Evolutionary conservation across 345 rosid genomes (phyloP).

Genomic region (Microthlaspi erraticum): DNA sequence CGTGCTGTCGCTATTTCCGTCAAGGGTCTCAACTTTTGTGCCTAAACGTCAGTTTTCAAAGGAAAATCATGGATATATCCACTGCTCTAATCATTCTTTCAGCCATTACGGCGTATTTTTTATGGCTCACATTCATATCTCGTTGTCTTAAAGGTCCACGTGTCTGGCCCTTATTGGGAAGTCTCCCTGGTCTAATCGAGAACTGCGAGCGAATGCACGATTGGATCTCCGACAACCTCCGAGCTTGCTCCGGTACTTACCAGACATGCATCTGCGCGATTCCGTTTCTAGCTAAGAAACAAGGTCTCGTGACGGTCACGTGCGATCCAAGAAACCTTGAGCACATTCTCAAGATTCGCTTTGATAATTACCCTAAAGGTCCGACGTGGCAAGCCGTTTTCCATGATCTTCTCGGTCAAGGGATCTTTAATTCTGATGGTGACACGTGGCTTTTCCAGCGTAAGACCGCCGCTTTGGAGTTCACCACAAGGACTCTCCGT

Average conservation of each 20-base stretch:
- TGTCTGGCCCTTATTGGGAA: slow-evolving; percentile 90
- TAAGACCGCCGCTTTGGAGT: slow-evolving; percentile 96
- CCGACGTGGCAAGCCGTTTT: slow-evolving; percentile 98
- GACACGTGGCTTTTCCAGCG: slow-evolving; percentile 96
- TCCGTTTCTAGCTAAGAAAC: slow-evolving; percentile 77
- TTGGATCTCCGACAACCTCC: slow-evolving; percentile 96
- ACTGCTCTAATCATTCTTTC: slow-evolving; percentile 68
- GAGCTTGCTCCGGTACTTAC: slow-evolving; percentile 93
- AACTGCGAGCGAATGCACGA: slow-evolving; percentile 92
- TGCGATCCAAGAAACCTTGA: slow-evolving; percentile 91
- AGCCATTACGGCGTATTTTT: slow-evolving; percentile 71
- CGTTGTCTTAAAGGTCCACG: slow-evolving; percentile 86
- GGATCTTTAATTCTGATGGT: slow-evolving; percentile 92
- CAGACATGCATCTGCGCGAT: slow-evolving; percentile 95
- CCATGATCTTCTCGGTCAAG: slow-evolving; percentile 89
- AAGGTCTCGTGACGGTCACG: slow-evolving; percentile 97
- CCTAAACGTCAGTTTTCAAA: slow-evolving; percentile 4
- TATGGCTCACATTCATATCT: slow-evolving; percentile 90
- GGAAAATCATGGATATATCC: slow-evolving; percentile 58
- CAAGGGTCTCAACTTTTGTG: slow-evolving; percentile 16
- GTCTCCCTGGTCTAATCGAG: slow-evolving; percentile 89
- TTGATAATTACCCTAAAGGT: slow-evolving; percentile 94
- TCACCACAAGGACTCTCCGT: slow-evolving; percentile 94
- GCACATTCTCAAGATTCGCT: slow-evolving; percentile 83
- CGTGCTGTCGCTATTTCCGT: slow-evolving; percentile 13